Base-by-base conservation (phyloP, 2,329 filamentous ascomycete species). In the Plenodomus lindquistii region DNA sequence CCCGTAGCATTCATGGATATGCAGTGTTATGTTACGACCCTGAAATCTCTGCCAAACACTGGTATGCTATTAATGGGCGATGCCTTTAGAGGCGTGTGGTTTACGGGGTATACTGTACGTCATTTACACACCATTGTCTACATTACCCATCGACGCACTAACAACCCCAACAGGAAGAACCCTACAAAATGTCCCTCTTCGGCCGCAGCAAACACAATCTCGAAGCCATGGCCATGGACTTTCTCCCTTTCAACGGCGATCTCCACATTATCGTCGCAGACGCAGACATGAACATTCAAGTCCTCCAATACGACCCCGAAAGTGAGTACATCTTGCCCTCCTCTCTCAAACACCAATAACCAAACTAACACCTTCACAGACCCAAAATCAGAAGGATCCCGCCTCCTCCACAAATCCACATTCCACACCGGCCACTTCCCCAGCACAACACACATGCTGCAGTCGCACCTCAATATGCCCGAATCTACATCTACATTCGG, bases 1-100 rank as follows among this genome's bases (percentile, higher is more conserved):
- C 94, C 94, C 0, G 93, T 99, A 3, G 94, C 94, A 0, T 99
- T 99, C 67, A 88, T 99, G 80, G 94, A 99, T 66, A 95, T 97
- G 85, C 94, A 90, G 74, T 95, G 89, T 72, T 94, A 96, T 64
- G 90, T 96, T 11, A 89, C 86, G 2, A 85, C 87, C n/a, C 82
- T 91, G 44, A 94, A 92, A 66, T 89, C 91, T 62, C 80, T 99
- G 16, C 85, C 85, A 3, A 85, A 87, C 1, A 95, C 91, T 0
- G 92, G 93, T 0, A 80, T 99, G 68, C 91, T 89, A 64, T 79
- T 96, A 10, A 85, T 97, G 75, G 89, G 89, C 0, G 94, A 99
- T 74, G 89, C 88, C 0, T 85, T 94, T 68, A 96, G 96, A 75
- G 94, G 94, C 0, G 80, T 97, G 2, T 97, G 94, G 91, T 95